Evolutionary conservation across 306 rosid species (phyloP).

Genomic region (Gastrolobium villosum): DNA sequence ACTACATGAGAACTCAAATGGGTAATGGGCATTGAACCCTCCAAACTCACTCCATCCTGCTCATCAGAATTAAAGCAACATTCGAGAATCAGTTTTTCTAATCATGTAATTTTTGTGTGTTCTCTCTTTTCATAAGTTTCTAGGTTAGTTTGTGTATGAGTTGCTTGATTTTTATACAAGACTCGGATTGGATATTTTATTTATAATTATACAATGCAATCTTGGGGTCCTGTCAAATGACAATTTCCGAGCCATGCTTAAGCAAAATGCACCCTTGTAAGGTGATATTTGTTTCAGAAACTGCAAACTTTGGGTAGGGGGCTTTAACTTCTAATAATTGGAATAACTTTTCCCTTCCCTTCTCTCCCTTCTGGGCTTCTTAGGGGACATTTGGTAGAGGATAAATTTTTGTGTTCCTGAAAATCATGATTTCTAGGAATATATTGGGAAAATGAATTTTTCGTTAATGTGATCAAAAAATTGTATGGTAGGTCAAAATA

Average conservation of each 20-base stretch:
- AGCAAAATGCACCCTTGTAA: not conserved
- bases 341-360: too few relatives aligned
- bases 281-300: not conserved
- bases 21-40: slow-evolving; percentile 43
- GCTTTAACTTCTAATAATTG: too few relatives aligned
- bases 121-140: slow-evolving; percentile 28
- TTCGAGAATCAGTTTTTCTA: slow-evolving; percentile 24
- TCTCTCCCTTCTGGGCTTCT: too few relatives aligned
- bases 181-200: slow-evolving; percentile 22
- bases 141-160: slow-evolving; percentile 18
- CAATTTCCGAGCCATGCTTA: slow-evolving; percentile 9
- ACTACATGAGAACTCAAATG: slow-evolving; percentile 84
- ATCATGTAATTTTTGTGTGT: slow-evolving; percentile 43
- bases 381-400: too few relatives aligned
- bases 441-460: too few relatives aligned
- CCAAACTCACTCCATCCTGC: slow-evolving; percentile 7
- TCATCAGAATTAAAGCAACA: slow-evolving; percentile 29
- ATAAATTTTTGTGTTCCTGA: too few relatives aligned
- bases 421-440: too few relatives aligned
- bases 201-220: not conserved
- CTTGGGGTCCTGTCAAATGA: slow-evolving; percentile 6
- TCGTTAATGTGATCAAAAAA: too few relatives aligned
- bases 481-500: too few relatives aligned
- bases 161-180: slow-evolving; percentile 38
- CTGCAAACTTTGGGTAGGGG: too few relatives aligned